Percentiles rank a stretch among this genome's conserved stretches.
phyloP scores from a whole-genome alignment of 495 filamentous ascomycete species.

The Aspergillus homomorphus region DNA sequence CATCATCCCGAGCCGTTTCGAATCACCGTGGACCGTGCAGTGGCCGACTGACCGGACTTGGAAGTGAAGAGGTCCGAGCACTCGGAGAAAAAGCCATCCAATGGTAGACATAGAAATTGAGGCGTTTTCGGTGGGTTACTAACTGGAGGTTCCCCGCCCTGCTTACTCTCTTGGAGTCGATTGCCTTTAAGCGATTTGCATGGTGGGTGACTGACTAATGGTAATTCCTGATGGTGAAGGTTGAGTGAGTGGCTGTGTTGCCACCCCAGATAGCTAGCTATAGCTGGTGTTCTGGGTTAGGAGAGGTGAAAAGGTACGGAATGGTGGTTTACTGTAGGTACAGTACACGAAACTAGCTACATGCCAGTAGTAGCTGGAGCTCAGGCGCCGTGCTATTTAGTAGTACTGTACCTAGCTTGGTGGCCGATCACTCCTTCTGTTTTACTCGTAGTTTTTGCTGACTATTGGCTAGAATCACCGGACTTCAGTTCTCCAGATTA shows the following conservation, averaged over 20 bases:
- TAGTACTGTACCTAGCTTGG: neutral
- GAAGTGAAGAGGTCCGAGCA: conserved; percentile 4
- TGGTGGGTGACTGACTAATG: neutral
- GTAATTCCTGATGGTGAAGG: neutral
- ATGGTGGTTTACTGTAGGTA: neutral
- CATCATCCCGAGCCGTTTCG: conserved; percentile 3
- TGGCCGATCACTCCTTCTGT: neutral
- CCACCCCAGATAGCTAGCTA: neutral
- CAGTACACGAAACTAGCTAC: too few species aligned
- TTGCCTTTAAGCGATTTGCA: neutral
- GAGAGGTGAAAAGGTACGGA: neutral
- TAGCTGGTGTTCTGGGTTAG: neutral
- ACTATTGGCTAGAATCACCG: neutral
- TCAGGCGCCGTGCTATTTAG: neutral
- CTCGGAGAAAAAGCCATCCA: conserved; percentile 5
- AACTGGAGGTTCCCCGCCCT: neutral
- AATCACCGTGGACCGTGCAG: neutral
- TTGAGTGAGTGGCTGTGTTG: neutral
- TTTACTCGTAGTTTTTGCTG: too few species aligned
- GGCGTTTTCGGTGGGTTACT: too few species aligned
- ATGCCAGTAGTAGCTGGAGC: too few species aligned
- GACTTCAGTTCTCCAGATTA: neutral
- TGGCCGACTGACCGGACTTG: neutral
- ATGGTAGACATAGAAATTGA: neutral
- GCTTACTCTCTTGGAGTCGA: neutral